Conservation (phyloP, 2,329 filamentous ascomycete species). For the Xylaria sp. region DNA sequence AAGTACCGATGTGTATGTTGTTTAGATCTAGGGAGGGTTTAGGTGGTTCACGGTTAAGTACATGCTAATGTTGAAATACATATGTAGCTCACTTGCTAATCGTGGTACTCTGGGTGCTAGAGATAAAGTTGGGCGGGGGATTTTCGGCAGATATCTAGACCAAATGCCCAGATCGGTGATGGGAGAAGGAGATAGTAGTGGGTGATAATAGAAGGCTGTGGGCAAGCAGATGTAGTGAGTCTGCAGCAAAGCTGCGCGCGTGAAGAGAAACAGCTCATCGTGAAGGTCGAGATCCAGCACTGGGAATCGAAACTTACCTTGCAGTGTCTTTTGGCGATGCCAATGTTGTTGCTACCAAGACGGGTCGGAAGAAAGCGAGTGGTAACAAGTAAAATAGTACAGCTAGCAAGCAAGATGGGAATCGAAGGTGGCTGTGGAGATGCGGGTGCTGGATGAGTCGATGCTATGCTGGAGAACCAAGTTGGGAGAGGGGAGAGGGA, state of each 20-base stretch:
- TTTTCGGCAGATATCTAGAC: neutral
- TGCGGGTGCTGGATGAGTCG: slow-evolving; percentile 54
- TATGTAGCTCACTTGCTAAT: neutral
- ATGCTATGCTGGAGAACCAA: slow-evolving; percentile 59
- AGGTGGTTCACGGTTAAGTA: neutral
- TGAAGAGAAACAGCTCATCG: neutral
- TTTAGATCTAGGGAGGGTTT: neutral
- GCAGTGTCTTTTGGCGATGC: slow-evolving; percentile 43
- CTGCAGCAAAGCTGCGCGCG: neutral
- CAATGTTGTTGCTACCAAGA: slow-evolving; percentile 59
- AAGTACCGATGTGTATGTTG: neutral
- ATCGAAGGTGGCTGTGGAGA: slow-evolving; percentile 58
- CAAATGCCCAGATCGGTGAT: neutral
- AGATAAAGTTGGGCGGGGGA: neutral
- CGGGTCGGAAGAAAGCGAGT: slow-evolving; percentile 61
- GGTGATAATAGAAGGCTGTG: neutral
- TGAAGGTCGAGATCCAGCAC: neutral
- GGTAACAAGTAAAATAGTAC: slow-evolving; percentile 67
- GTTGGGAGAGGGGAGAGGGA: slow-evolving; percentile 41
- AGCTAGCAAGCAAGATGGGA: slow-evolving; percentile 69
- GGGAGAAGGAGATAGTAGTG: neutral
- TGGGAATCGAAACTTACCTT: slow-evolving; percentile 28
- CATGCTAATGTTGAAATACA: neutral
- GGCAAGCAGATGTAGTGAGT: neutral
- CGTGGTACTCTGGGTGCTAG: neutral